Percentiles rank a stretch among this genome's conserved stretches.
Evolutionary conservation across 345 rosid genomes (phyloP).

Genomic region (Nasturtium officinale): DNA sequence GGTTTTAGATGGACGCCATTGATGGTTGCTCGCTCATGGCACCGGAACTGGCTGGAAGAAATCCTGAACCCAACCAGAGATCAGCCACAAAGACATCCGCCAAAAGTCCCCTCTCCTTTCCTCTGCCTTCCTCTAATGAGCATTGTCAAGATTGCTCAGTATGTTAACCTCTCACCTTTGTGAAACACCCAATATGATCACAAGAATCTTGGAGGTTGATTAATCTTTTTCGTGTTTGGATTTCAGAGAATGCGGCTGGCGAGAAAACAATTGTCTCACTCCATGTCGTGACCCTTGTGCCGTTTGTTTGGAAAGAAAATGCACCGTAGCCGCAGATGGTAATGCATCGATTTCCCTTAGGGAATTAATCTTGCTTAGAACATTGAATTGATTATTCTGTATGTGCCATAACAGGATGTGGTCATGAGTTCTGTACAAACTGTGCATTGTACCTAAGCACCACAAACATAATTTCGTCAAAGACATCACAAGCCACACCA

Average conservation of each 20-base stretch:
- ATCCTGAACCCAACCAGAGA: conserved; percentile 57
- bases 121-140: conserved; percentile 91
- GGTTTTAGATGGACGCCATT: conserved; percentile 79
- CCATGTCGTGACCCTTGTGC: conserved; percentile 76
- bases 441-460: conserved; percentile 91
- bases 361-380: background rate
- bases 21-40: conserved; percentile 97
- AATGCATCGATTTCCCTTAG: conserved; percentile 1
- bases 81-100: conserved; percentile 40
- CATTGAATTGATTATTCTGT: conserved; percentile 12
- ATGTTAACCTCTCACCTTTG: conserved; percentile 31
- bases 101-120: conserved; percentile 64
- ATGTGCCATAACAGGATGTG: conserved; percentile 63
- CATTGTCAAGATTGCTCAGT: conserved; percentile 91
- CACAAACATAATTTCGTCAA: conserved; percentile 53
- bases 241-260: conserved; percentile 93
- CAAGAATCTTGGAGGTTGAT: background rate
- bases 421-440: conserved; percentile 82
- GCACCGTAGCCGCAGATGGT: conserved; percentile 90
- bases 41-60: conserved; percentile 78
- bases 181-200: background rate
- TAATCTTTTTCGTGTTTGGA: background rate
- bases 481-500: conserved; percentile 55
- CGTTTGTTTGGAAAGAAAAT: conserved; percentile 84
- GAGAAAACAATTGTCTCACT: conserved; percentile 50